Base-by-base conservation (phyloP, 202 grass and related monocot genomes). In the Schoenoplectus tabernaemontani region DNA sequence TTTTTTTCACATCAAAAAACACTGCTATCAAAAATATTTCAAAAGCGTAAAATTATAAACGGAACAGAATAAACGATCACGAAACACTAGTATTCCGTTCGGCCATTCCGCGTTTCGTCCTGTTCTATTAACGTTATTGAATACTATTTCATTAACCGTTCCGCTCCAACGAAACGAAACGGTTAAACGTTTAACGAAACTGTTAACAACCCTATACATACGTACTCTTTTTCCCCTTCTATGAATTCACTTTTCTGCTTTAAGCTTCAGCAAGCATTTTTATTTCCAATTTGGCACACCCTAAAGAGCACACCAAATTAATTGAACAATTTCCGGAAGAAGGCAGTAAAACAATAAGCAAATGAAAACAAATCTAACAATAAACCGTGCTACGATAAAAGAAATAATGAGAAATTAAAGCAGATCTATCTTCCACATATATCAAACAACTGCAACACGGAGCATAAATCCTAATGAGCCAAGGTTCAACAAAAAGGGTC, bases 401-500 rank as follows among this genome's bases (percentile, higher is more conserved):
- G 19, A 17, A 62, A 33, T 15, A 23, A 54, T 36, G 69, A 75
- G 47, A 13, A 34, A 36, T 15, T 10, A 36, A 75, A 54, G 7
- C 43, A 75, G 41, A 48, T 71, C 41, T 37, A 64, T 64, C 15
- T 39, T 71, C 42, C 47, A 71, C 41, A 69, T 43, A 71, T 19
- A 75, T 75, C 47, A 75, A 39, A 43, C 36, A n/a, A 56, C 71
- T 56, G 71, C 47, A 75, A 54, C 46, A 75, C 47, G 17, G 44
- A 32, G 51, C 44, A 53, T 56, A 37, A 75, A 75, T 11, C 47
- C 71, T 75, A 75, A 56, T 10, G 15, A 75, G 71, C 28, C 71
- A 10, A 56, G 30, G 8, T 6, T 10, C 26, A 34, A 75, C 51
- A 54, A 56, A 37, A 19, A 28, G 71, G 46, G 30, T 54, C 48